These are phyloP conservation scores for Cryptosporidium bovis DNA, from an alignment of 169 alveolate genomes.

Conservation along the genomic window DNA sequence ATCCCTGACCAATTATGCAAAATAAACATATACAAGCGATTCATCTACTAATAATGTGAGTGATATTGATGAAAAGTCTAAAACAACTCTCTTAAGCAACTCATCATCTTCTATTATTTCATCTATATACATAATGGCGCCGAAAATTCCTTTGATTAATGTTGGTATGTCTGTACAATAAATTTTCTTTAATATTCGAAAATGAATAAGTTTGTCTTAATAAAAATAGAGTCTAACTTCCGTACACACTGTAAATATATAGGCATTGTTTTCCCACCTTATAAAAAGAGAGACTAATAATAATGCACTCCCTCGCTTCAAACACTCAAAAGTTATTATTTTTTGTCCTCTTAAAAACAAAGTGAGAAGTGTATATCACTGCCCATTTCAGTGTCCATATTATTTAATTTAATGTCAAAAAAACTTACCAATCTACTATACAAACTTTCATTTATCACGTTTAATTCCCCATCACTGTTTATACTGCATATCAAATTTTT, in stretches of 20 bases:
- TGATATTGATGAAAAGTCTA: constrained; percentile 17
- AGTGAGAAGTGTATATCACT: too few relatives aligned
- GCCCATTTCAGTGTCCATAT: too few relatives aligned
- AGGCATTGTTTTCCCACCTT: too few relatives aligned
- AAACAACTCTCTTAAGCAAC: constrained; percentile 21
- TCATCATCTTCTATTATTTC: constrained; percentile 19
- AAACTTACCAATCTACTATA: constrained; percentile 55
- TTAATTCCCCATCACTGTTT: constrained; percentile 19
- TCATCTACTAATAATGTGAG: constrained; percentile 31
- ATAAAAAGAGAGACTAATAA: too few relatives aligned
- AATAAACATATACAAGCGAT: constrained; percentile 20
- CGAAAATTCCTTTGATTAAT: constrained; percentile 47
- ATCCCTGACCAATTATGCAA: neutral
- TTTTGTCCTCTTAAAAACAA: too few relatives aligned
- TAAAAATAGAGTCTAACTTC: neutral
- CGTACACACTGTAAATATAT: too few relatives aligned
- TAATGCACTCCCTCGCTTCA: too few relatives aligned
- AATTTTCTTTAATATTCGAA: neutral
- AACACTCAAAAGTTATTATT: too few relatives aligned
- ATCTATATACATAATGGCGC: constrained; percentile 58
- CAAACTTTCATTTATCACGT: constrained; percentile 24
- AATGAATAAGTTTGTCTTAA: neutral
- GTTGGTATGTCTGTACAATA: constrained; percentile 55
- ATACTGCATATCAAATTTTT: constrained; percentile 52
- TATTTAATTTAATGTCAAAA: too few relatives aligned